Percentiles rank a stretch among this genome's conserved stretches.
Conservation (phyloP, 441 rosid species). For the Flueggea neowawraea region DNA sequence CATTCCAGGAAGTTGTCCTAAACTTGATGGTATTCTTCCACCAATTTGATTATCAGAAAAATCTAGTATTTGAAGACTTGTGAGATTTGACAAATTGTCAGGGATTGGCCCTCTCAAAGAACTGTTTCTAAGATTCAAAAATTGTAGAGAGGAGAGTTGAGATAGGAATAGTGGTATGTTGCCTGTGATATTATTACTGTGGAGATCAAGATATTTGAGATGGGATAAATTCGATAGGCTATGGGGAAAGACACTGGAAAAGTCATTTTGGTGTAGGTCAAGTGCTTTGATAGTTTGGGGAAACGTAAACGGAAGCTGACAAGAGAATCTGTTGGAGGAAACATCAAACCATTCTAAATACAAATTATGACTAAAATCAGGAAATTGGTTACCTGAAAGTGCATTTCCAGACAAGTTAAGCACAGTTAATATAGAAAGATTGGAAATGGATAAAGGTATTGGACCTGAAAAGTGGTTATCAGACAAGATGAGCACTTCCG, state of each 20-base stretch:
- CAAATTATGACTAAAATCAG: slow-evolving; percentile 13
- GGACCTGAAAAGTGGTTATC: slow-evolving; percentile 33
- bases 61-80: slow-evolving; percentile 23
- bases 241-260: slow-evolving; percentile 24
- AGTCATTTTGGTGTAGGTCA: slow-evolving; percentile 20
- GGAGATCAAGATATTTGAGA: slow-evolving; percentile 39
- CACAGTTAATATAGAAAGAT: slow-evolving; percentile 7
- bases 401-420: slow-evolving; percentile 26
- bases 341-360: slow-evolving; percentile 4
- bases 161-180: slow-evolving; percentile 24
- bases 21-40: not conserved
- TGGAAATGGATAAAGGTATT: slow-evolving; percentile 29
- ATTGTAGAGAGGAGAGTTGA: slow-evolving; percentile 22
- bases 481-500: slow-evolving; percentile 18
- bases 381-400: slow-evolving; percentile 33
- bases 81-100: slow-evolving; percentile 20
- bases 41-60: not conserved
- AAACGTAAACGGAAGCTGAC: slow-evolving; percentile 27
- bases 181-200: slow-evolving; percentile 33
- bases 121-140: slow-evolving; percentile 36
- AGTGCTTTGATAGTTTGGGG: slow-evolving; percentile 9
- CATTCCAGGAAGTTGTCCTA: slow-evolving; percentile 34
- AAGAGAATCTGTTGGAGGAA: slow-evolving; percentile 29
- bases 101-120: slow-evolving; percentile 28
- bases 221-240: slow-evolving; percentile 8